A percentile compares a stretch with the other conserved stretches of the same genome.
These are phyloP conservation scores for Ceratobasidium sp. DNA, from an alignment of 1,284 basidiomycete genomes.

Conservation along the genomic window DNA sequence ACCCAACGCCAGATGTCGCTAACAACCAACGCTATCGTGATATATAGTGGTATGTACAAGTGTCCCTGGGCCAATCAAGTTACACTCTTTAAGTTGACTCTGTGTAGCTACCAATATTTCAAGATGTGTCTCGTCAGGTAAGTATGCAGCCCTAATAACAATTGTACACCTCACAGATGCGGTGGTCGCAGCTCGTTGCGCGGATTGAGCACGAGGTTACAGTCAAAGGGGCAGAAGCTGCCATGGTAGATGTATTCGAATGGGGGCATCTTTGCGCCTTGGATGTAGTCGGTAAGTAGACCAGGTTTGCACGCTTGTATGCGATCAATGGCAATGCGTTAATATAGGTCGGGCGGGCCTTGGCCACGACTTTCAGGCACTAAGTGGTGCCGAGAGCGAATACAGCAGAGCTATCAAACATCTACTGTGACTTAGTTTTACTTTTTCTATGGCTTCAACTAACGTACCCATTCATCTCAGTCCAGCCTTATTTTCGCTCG, in stretches of 20 bases:
- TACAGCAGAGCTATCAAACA: conserved; percentile 40
- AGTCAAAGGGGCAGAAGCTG: not conserved
- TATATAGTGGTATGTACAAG: conserved; percentile 1
- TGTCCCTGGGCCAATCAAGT: not conserved
- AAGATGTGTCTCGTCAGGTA: conserved; percentile 22
- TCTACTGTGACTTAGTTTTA: conserved; percentile 24
- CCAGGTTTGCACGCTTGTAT: not conserved
- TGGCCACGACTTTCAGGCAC: conserved; percentile 36
- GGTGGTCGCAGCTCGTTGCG: not conserved
- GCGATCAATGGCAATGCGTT: not conserved
- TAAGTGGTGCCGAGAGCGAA: conserved; percentile 27
- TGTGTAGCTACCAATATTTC: conserved; percentile 33
- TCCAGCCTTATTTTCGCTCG: conserved; percentile 29
- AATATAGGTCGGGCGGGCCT: conserved; percentile 11
- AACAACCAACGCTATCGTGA: not conserved
- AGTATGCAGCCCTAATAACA: not conserved
- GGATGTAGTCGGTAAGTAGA: conserved; percentile 24
- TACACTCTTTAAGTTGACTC: not conserved
- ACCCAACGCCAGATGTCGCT: not conserved
- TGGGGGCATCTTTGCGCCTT: conserved; percentile 30
- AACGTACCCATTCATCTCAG: not conserved
- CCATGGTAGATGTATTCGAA: conserved; percentile 21
- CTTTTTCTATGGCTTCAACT: not conserved
- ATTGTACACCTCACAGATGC: not conserved
- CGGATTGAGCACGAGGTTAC: conserved; percentile 28